phyloP scores from a whole-genome alignment of 176 grass and related monocot species.

The Elymus sibiricus region DNA sequence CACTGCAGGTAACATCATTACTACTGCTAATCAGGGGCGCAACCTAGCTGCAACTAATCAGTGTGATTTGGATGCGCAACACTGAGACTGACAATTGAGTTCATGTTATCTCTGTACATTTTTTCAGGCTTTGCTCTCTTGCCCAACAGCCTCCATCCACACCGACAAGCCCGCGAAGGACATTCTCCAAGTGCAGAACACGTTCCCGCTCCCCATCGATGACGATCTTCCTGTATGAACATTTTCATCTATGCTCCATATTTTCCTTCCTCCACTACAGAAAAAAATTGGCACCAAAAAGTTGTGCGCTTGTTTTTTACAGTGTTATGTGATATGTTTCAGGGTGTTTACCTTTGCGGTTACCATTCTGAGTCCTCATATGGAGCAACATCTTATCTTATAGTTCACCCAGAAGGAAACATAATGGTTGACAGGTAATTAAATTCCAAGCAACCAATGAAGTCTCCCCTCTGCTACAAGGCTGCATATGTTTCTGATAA shows the following conservation, averaged over 20 bases:
- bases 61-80: background rate
- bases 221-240: constrained; percentile 45
- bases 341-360: constrained; percentile 91
- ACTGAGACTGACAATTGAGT: background rate
- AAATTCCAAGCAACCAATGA: background rate
- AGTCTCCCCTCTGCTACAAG: background rate
- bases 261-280: background rate
- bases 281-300: background rate
- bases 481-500: background rate
- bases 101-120: background rate
- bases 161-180: constrained; percentile 52
- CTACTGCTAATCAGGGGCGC: no score
- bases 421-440: constrained; percentile 84
- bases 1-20: constrained; percentile 50
- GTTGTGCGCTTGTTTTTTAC: background rate
- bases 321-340: background rate
- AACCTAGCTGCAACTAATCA: background rate
- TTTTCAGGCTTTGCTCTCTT: constrained; percentile 69
- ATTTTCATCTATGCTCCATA: background rate
- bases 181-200: constrained; percentile 72
- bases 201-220: constrained; percentile 71
- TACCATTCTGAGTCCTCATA: constrained; percentile 66
- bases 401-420: constrained; percentile 78
- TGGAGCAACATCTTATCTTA: constrained; percentile 82
- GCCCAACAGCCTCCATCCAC: constrained; percentile 76